Evolutionary conservation across 108 stramenopile genomes (phyloP), one percentile per base, ranked within the genome.

Genomic region (Fistulifera pelliculosa): DNA sequence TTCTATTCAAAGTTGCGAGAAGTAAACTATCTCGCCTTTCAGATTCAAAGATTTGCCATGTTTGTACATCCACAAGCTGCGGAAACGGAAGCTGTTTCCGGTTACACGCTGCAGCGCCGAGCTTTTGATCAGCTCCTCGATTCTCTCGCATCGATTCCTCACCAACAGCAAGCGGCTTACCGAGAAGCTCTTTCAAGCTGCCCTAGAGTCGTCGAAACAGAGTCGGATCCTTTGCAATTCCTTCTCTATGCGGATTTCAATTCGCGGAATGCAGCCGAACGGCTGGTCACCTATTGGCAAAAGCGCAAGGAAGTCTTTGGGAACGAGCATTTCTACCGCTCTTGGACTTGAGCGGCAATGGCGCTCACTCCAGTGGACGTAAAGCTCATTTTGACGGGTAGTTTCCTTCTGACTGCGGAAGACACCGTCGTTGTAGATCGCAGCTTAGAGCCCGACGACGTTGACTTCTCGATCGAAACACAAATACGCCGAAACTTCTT

Each of bases 211-310:
- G 47, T 59, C 18, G 10, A 18, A n/a, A 18, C 44, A 2, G 58
- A 59, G 47, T 48, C 58, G 47, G 23, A 59, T 23, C 47, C 58
- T 5, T 6, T 59, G 13, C 26, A 23, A 27, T 68, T 68, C 44
- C 25, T 68, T 12, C 24, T 24, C 14, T 51, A 39, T 28, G 66
- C 52, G 38, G 23, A 41, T 15, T 41, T n/a, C 43, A 17, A 68
- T 7, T 1, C 38, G 0, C 50, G 60, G 60, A 22, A 43, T 24
- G 49, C 60, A 1, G 60, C 60, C 48, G 26, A 19, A 24, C 28
- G 52, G 22, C 18, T 61, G 8, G 49, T 51, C 24, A 41, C 42
- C 38, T 61, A 61, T 27, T 61, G 60, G 60, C 25, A 51, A 40
- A 38, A 47, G 52, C 47, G 60, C 13, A 14, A 23, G 16, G 35